Evolutionary conservation across 805 yeast species (phyloP), one percentile per base, ranked within the genome.

Genomic region (Schwanniomyces polymorphus): DNA sequence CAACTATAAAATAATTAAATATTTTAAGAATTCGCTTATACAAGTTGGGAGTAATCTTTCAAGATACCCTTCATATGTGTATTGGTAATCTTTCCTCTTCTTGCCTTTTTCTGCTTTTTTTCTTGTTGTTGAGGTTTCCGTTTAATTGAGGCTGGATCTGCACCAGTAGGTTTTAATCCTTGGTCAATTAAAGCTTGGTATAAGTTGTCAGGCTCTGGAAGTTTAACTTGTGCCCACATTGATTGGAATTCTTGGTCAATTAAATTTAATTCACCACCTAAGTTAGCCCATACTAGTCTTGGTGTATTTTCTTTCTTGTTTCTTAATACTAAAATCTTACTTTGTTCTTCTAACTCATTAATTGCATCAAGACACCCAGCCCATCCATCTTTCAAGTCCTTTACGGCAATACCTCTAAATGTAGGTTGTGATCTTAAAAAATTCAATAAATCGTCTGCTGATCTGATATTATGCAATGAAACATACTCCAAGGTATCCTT

Each of bases 41-140:
- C 74, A 38, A 70, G 49, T 47, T 69, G 75, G 9, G 76, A 67
- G 49, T 91, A 94, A 61, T 94, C 99, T 68, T 88, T 90, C 62
- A 94, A 81, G 21, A 94, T 86, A 47, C 97, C 98, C 65, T 91
- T 86, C 95, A 94, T 87, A 68, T 94, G 99, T 2, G 96, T 86
- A 66, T 94, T 94, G 9, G 99, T 94, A 59, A 94, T 82, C 75
- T 91, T 94, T 40, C 97, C 95, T 61, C 91, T 81, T 68, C 98
- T 83, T 43, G 95, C 88, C 68, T 88, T 91, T 80, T 90, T 90
- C 64, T 86, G 91, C 70, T 91, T 92, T 65, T 86, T 82, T 54
- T 82, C 85, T 35, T 75, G 77, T 46, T 69, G 73, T 46, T 65
- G 72, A 40, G 79, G 80, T 46, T 79, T 81, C 62, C 84, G 86